Evolutionary conservation across 2,329 filamentous ascomycete genomes (phyloP).

Genomic region (Aspergillus sp.): DNA sequence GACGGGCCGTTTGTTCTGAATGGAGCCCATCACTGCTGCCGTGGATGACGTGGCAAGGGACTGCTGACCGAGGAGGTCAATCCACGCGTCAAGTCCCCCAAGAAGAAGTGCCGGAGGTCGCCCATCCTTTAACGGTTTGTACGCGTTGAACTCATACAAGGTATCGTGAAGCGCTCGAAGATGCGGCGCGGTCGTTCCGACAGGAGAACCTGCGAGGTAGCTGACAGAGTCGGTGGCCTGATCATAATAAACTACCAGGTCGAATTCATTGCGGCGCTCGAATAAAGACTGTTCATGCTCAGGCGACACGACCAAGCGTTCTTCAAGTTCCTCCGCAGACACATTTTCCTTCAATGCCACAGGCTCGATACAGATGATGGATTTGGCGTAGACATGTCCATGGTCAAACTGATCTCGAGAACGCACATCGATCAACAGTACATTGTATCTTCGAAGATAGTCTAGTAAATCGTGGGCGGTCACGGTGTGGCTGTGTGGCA

Average conservation of each 20-base stretch:
- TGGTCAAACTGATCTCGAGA: conserved; percentile 76
- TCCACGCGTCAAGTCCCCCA: conserved; percentile 85
- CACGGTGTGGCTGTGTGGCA: conserved; percentile 59
- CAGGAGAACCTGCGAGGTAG: conserved; percentile 52
- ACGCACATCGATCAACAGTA: conserved; percentile 84
- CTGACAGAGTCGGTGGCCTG: conserved; percentile 58
- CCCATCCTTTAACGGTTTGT: conserved; percentile 64
- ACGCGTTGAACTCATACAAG: conserved; percentile 77
- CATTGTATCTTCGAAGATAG: conserved; percentile 62
- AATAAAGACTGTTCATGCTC: conserved; percentile 69
- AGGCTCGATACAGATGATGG: conserved; percentile 87
- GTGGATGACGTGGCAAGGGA: conserved; percentile 60
- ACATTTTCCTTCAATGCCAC: conserved; percentile 67
- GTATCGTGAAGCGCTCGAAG: conserved; percentile 74
- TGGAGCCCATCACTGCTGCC: conserved; percentile 46
- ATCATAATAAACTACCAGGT: conserved; percentile 90
- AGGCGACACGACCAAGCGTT: conserved; percentile 47
- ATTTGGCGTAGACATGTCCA: conserved; percentile 81
- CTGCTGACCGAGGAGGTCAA: conserved; percentile 71
- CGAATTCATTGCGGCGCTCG: conserved; percentile 69
- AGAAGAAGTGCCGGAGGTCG: conserved; percentile 71
- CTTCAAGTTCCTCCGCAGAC: conserved; percentile 61
- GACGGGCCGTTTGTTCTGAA: conserved; percentile 36
- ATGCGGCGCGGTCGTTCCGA: conserved; percentile 50
- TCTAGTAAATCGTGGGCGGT: conserved; percentile 68